A percentile compares a stretch with the other conserved stretches of the same genome.
These are phyloP conservation scores for Tubosaeta brunneosetosa DNA, from an alignment of 768 basidiomycete genomes.

Conservation along the genomic window DNA sequence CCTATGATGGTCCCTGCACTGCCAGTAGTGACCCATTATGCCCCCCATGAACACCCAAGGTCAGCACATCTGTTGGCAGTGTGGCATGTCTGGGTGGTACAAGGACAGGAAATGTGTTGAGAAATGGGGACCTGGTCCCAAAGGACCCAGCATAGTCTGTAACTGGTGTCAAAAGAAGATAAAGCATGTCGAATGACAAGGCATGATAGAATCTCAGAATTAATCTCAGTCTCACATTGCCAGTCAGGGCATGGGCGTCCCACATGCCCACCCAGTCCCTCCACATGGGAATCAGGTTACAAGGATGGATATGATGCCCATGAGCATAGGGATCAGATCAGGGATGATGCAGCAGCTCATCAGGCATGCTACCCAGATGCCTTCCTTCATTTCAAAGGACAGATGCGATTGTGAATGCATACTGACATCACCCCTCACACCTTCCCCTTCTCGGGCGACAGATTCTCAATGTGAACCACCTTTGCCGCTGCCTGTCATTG, in stretches of 20 bases:
- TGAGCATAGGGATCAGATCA: constrained; percentile 22
- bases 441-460: constrained; percentile 5
- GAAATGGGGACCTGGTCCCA: constrained; percentile 83
- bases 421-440: constrained; percentile 24
- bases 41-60: constrained; percentile 50
- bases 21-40: constrained; percentile 6
- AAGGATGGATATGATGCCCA: constrained; percentile 32
- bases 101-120: constrained; percentile 85
- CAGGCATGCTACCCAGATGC: constrained; percentile 19
- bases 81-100: constrained; percentile 68
- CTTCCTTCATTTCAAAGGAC: constrained; percentile 24
- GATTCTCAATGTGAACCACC: constrained; percentile 28
- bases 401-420: constrained; percentile 24
- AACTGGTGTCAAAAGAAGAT: constrained; percentile 85
- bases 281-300: constrained; percentile 20
- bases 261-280: constrained; percentile 20
- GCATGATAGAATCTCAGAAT: constrained; percentile 50
- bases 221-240: constrained; percentile 16
- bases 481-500: constrained; percentile 30
- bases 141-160: constrained; percentile 80
- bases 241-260: constrained; percentile 9
- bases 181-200: constrained; percentile 76
- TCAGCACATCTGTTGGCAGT: constrained; percentile 73
- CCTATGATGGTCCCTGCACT: constrained; percentile 2
- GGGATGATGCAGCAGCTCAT: constrained; percentile 25